Conservation (phyloP, 306 rosid species). For the Sphenostylis stenocarpa region DNA sequence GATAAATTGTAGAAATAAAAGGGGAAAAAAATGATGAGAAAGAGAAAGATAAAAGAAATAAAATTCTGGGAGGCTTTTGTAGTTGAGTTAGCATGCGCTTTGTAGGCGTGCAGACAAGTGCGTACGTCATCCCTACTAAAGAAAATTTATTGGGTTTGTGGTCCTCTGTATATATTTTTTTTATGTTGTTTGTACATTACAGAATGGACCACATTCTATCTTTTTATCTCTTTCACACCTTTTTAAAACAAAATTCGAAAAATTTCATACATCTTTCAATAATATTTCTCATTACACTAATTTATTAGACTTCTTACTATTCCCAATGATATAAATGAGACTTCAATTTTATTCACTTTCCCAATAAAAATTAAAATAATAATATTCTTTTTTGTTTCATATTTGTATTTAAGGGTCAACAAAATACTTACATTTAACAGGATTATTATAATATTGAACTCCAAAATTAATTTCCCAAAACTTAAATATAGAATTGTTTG, state of each 20-base stretch:
- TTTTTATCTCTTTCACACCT: not conserved
- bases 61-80: not conserved
- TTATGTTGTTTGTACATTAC: not conserved
- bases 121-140: conserved; percentile 21
- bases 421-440: too few relatives aligned
- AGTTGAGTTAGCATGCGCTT: conserved; percentile 32
- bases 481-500: too few relatives aligned
- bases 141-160: conserved; percentile 35
- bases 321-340: not conserved
- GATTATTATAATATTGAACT: too few relatives aligned
- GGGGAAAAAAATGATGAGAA: not conserved
- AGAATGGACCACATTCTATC: conserved; percentile 28
- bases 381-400: too few relatives aligned
- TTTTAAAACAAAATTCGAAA: not conserved
- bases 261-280: not conserved
- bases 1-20: too few relatives aligned
- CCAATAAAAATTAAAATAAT: too few relatives aligned
- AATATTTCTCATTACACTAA: not conserved
- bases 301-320: not conserved
- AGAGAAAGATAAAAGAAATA: not conserved
- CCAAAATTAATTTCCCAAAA: too few relatives aligned
- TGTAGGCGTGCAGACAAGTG: conserved; percentile 41
- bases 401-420: too few relatives aligned
- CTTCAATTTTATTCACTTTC: not conserved
- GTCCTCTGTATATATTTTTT: conserved; percentile 19